These are phyloP conservation scores for Erodium maritimum DNA, from an alignment of 345 rosid genomes.

Conservation along the genomic window DNA sequence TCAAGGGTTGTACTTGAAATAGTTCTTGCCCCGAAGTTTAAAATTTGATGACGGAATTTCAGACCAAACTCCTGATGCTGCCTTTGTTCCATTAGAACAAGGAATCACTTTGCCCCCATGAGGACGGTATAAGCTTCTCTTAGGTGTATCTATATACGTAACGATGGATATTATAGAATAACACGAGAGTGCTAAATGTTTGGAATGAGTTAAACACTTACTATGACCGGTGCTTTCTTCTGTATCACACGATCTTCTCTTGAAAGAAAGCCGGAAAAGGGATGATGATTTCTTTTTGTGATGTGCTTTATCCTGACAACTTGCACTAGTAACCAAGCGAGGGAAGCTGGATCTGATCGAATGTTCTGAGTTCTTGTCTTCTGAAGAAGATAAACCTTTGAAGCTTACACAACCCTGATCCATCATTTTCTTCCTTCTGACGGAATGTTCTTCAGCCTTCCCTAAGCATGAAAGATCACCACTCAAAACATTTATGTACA, in stretches of 20 bases:
- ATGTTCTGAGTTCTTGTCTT: background rate
- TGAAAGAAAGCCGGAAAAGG: slow-evolving; percentile 38
- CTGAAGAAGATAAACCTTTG: slow-evolving; percentile 26
- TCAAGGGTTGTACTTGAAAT: slow-evolving; percentile 72
- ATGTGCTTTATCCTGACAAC: background rate
- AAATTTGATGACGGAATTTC: slow-evolving; percentile 64
- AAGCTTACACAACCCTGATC: slow-evolving; percentile 28
- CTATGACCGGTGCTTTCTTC: background rate
- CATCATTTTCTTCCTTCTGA: slow-evolving; percentile 24
- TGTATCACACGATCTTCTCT: slow-evolving; percentile 41
- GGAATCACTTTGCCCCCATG: slow-evolving; percentile 50
- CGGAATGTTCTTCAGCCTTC: slow-evolving; percentile 24
- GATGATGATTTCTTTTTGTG: background rate
- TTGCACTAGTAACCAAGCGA: background rate
- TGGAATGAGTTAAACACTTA: no score
- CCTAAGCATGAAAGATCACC: slow-evolving; percentile 20
- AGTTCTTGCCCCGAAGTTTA: slow-evolving; percentile 49
- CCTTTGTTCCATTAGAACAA: slow-evolving; percentile 30
- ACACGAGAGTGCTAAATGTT: background rate
- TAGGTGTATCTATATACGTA: slow-evolving; percentile 37
- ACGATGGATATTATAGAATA: no score
- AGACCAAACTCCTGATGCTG: slow-evolving; percentile 40
- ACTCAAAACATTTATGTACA: background rate
- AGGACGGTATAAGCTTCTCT: slow-evolving; percentile 44
- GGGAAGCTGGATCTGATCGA: background rate